Base-by-base conservation (phyloP, 352 stramenopile genomes). In the Peronospora tabacina region DNA sequence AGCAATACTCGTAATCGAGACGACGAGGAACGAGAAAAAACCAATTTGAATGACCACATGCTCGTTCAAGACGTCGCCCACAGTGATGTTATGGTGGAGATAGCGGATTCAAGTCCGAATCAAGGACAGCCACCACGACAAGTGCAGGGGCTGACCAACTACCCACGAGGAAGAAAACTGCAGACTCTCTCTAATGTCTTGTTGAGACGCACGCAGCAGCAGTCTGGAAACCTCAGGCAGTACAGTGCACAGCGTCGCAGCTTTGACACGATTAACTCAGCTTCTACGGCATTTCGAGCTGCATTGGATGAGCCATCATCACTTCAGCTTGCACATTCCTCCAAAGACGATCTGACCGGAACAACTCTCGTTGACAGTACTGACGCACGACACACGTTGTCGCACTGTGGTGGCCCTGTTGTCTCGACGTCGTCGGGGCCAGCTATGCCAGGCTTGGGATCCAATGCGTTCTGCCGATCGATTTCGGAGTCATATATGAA, bases 401-500 rank as follows among this genome's bases (percentile, higher is more conserved):
- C 47, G 8, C 52, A 15, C 66, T 68, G 52, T 51, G 54, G 38
- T 58, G 69, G 43, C 58, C 67, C 51, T 68, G 66, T 60, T 70
- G 62, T 54, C 37, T 68, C 53, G 51, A 72, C 44, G 37, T 75
- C 45, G 37, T 80, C 41, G 8, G 57, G 44, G 7, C 68, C 51
- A 34, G 66, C 44, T 15, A 38, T 44, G 48, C 36, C 15, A 40
- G 45, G 57, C 16, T 68, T 47, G 28, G 53, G 61, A 16, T 39
- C 52, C 6, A 51, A 58, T 24, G 56, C 61, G 16, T 67, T 74
- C 38, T 70, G 62, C 24, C 66, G 63, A 38, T 68, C 66, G 10
- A 70, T 75, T 33, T 75, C 66, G 16, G 66, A 67, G 30, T 72
- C 66, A 10, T 75, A 70, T 49, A 61, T 63, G 52, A 63, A 67